Conservation (phyloP, 768 basidiomycete species). For the Rhodotorula toruloides region DNA sequence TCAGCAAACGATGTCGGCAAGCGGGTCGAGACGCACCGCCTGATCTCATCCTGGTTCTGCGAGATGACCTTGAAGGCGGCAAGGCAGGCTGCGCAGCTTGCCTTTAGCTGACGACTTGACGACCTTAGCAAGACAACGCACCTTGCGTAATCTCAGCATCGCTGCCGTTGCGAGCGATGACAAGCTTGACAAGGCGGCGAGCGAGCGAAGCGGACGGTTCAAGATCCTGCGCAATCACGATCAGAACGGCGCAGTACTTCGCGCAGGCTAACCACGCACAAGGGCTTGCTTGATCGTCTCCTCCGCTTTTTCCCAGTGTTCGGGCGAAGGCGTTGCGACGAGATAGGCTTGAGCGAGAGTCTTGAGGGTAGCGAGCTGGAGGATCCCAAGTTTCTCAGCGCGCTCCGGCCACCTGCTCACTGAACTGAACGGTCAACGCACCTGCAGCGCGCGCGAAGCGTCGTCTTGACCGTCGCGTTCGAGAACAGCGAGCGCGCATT, state of each 20-base stretch:
- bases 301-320: background rate
- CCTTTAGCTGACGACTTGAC: rapidly evolving
- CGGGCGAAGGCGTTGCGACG: background rate
- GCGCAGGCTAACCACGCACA: background rate
- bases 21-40: no score
- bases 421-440: no score
- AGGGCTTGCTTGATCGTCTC: background rate
- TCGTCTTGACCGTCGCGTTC: background rate
- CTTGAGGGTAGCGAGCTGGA: background rate
- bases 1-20: no score
- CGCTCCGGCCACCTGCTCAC: no score
- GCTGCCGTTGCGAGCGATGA: slow-evolving; percentile 5
- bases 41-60: no score
- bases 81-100: background rate
- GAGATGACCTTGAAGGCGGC: no score
- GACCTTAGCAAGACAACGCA: background rate
- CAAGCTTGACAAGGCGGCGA: slow-evolving; percentile 13
- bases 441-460: background rate
- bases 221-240: background rate
- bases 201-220: background rate
- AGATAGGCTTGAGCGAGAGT: slow-evolving; percentile 2
- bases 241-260: rapidly evolving
- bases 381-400: no score
- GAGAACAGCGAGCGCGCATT: background rate
- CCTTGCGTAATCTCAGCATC: slow-evolving; percentile 4